Percentiles rank a stretch among this genome's conserved stretches.
Evolutionary conservation across 176 grass and related monocot genomes (phyloP).

Genomic region (Alopecurus myosuroides): DNA sequence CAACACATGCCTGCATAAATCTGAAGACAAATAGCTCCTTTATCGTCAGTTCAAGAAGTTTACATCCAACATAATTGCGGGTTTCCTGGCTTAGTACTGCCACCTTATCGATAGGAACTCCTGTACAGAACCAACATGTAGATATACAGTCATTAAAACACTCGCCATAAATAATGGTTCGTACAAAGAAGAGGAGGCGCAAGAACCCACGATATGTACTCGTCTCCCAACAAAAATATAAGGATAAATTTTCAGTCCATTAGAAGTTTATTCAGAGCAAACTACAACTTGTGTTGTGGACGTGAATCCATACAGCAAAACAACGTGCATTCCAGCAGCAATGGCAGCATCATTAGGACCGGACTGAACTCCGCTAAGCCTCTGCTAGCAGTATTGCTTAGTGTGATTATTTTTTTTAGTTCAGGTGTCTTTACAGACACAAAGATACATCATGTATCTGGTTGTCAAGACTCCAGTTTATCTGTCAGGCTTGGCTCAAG

Average conservation of each 20-base stretch:
- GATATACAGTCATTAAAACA: neutral
- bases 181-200: neutral
- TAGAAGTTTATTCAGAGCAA: neutral
- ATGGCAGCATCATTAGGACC: neutral
- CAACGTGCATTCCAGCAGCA: neutral
- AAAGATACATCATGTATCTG: neutral
- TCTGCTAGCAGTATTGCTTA: neutral
- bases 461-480: neutral
- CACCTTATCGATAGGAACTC: conserved; percentile 85
- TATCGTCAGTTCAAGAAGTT: conserved; percentile 86
- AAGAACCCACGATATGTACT: neutral
- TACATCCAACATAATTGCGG: conserved; percentile 76
- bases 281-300: neutral
- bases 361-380: neutral
- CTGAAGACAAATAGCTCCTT: conserved; percentile 94
- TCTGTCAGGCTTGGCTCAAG: neutral
- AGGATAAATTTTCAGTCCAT: neutral
- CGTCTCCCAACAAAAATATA: neutral
- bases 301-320: neutral
- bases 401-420: neutral
- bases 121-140: conserved; percentile 44
- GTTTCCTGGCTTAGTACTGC: conserved; percentile 81
- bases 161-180: neutral
- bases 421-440: neutral
- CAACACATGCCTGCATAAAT: conserved; percentile 86